Conservation (phyloP, 75 land plant genomes). For the Selaginella moellendorffii region DNA sequence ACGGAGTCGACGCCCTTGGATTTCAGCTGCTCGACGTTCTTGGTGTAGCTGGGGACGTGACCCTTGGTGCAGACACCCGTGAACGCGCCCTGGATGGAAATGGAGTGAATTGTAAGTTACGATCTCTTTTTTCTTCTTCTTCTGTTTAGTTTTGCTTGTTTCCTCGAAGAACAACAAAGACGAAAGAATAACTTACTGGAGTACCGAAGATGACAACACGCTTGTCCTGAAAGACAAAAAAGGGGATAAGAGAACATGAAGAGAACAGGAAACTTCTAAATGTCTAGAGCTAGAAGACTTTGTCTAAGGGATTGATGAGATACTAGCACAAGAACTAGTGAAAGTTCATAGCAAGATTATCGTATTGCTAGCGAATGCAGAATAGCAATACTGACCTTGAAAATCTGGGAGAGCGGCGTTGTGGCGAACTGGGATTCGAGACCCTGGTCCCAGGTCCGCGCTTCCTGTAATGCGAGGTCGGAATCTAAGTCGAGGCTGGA, state of each 20-base stretch:
- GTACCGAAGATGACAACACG: slow-evolving; percentile 88
- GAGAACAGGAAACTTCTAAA: too few species aligned
- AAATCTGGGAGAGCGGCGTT: slow-evolving; percentile 61
- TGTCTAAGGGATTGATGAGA: too few species aligned
- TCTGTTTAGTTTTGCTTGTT: too few species aligned
- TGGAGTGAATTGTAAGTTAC: too few species aligned
- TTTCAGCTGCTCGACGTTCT: slow-evolving; percentile 69
- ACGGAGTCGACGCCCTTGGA: slow-evolving; percentile 81
- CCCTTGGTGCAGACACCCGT: slow-evolving; percentile 79
- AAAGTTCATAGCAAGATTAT: too few species aligned
- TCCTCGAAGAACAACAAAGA: neutral
- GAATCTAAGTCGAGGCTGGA: slow-evolving; percentile 51
- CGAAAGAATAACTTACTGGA: slow-evolving; percentile 47
- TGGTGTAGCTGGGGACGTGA: slow-evolving; percentile 89
- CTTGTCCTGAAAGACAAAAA: slow-evolving; percentile 48
- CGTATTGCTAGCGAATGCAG: too few species aligned
- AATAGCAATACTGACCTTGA: slow-evolving; percentile 50
- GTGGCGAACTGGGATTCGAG: slow-evolving; percentile 72
- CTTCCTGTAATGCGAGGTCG: slow-evolving; percentile 64
- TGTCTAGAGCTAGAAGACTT: too few species aligned
- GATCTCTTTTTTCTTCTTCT: too few species aligned
- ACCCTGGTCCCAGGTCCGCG: slow-evolving; percentile 89
- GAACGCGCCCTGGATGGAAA: slow-evolving; percentile 59
- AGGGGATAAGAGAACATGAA: neutral
- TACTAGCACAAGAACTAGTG: too few species aligned